Conservation (phyloP, 202 grass and related monocot genomes). For the Schoenoplectus triqueter region DNA sequence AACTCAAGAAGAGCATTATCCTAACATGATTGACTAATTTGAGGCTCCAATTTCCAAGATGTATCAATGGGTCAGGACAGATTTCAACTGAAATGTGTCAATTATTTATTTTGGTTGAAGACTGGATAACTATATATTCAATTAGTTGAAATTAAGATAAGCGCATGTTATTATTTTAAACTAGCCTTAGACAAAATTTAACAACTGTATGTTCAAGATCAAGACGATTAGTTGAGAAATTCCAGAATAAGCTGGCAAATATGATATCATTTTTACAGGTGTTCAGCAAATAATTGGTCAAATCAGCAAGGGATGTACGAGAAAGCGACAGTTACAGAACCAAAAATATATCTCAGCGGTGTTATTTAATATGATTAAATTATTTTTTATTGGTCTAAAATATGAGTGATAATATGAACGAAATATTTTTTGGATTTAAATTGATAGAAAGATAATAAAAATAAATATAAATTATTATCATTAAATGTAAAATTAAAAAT, state of each 20-base stretch:
- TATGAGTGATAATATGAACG: too few relatives aligned
- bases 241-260: conserved; percentile 7
- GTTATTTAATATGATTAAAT: too few relatives aligned
- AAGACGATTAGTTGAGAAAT: conserved; percentile 25
- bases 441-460: too few relatives aligned
- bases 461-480: too few relatives aligned
- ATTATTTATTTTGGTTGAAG: neutral
- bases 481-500: too few relatives aligned
- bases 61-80: conserved; percentile 21
- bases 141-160: too few relatives aligned
- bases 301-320: neutral
- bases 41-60: conserved; percentile 28
- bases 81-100: conserved; percentile 2
- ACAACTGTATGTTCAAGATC: conserved; percentile 22
- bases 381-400: too few relatives aligned
- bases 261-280: conserved; percentile 28
- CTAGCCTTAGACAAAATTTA: neutral
- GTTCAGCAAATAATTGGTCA: conserved; percentile 31
- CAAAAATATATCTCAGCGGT: too few relatives aligned
- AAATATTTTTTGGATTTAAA: too few relatives aligned
- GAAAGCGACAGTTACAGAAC: neutral
- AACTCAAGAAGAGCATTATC: conserved; percentile 10
- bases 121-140: too few relatives aligned
- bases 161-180: neutral
- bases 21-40: conserved; percentile 1